Conservation (phyloP, 805 yeast species). For the Danielia reshetovae region DNA sequence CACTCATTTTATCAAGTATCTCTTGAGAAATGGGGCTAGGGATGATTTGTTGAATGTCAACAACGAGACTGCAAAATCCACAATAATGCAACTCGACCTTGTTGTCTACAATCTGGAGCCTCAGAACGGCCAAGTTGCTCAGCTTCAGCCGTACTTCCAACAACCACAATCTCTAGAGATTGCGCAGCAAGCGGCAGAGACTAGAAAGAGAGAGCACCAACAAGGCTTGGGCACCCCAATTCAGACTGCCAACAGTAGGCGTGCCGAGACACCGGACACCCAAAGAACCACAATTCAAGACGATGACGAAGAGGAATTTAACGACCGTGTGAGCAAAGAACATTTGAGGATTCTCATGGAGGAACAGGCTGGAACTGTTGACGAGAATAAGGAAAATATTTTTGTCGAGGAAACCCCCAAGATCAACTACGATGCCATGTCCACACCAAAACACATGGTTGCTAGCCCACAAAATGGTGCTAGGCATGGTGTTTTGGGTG, state of each 20-base stretch:
- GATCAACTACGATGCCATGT: conserved; percentile 19
- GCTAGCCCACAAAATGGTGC: conserved; percentile 4
- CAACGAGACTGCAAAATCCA: conserved; percentile 42
- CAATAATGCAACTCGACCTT: conserved; percentile 38
- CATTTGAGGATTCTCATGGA: conserved; percentile 28
- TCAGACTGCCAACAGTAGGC: conserved; percentile 7
- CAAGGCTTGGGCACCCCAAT: conserved; percentile 14
- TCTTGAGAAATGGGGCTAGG: conserved; percentile 82
- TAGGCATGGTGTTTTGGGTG: conserved; percentile 26
- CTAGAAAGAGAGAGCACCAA: conserved; percentile 1
- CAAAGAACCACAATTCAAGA: conserved; percentile 43
- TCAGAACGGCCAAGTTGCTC: conserved; percentile 1
- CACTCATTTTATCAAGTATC: conserved; percentile 67
- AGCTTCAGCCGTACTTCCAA: conserved; percentile 2
- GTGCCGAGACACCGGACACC: conserved; percentile 41
- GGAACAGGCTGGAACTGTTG: conserved; percentile 19
- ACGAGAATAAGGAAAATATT: conserved; percentile 48
- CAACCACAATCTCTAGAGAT: background rate
- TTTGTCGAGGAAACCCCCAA: conserved; percentile 36
- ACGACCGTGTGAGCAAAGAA: conserved; percentile 30
- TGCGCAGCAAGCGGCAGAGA: background rate
- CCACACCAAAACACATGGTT: conserved; percentile 26
- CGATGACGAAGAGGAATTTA: conserved; percentile 32
- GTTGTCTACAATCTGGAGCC: conserved; percentile 16
- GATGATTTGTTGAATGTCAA: conserved; percentile 44